These are phyloP conservation scores for Ophiostoma montium DNA, from an alignment of 2,329 filamentous ascomycete genomes.

Conservation along the genomic window DNA sequence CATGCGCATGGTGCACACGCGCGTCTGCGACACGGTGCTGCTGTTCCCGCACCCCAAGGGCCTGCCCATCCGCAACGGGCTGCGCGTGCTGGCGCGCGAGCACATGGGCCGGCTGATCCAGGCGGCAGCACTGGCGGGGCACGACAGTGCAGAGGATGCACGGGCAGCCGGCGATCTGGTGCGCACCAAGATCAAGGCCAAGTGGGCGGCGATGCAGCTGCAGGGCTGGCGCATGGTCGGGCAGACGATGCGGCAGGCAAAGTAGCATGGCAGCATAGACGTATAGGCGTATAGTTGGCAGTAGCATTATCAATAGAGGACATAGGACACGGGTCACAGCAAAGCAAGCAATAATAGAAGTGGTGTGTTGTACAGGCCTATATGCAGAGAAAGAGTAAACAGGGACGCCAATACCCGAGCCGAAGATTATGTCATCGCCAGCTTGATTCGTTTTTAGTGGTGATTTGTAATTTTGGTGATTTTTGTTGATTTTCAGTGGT, in stretches of 20 bases:
- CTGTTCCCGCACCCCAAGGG: conserved; percentile 68
- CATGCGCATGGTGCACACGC: conserved; percentile 15
- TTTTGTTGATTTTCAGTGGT: too few relatives aligned
- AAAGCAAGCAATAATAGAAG: neutral
- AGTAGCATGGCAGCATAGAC: neutral
- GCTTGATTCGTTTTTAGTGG: neutral
- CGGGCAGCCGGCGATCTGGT: conserved; percentile 79
- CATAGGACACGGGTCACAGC: too few relatives aligned
- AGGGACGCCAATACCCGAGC: conserved; percentile 9
- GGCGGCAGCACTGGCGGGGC: conserved; percentile 37
- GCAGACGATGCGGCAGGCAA: neutral
- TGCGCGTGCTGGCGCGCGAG: conserved; percentile 60
- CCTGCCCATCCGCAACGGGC: conserved; percentile 60
- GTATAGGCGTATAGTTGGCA: neutral
- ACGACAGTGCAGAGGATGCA: conserved; percentile 89
- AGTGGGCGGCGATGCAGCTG: conserved; percentile 53
- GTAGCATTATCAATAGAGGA: too few relatives aligned
- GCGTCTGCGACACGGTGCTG: conserved; percentile 14
- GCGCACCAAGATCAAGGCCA: conserved; percentile 50
- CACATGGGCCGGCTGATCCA: conserved; percentile 69
- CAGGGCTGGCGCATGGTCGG: conserved; percentile 49
- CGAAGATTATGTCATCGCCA: conserved; percentile 1
- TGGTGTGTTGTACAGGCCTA: conserved; percentile 7
- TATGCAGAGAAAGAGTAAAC: neutral
- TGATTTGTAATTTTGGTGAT: neutral